These are phyloP conservation scores for Alternaria sp. DNA, from an alignment of 2,329 filamentous ascomycete genomes.

Conservation along the genomic window DNA sequence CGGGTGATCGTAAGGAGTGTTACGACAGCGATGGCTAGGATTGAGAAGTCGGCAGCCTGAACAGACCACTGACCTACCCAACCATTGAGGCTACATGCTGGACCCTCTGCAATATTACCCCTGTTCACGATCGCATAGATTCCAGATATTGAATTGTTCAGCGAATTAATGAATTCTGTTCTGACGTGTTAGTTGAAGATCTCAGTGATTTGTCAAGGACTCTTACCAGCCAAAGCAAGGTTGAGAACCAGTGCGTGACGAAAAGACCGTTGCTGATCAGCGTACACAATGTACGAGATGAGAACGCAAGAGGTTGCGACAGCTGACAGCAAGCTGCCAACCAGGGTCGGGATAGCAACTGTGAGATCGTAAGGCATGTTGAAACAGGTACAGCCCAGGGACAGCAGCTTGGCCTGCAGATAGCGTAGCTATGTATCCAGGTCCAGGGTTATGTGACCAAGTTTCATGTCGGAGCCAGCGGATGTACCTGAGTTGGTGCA, in stretches of 20 bases:
- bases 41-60: slow-evolving; percentile 49
- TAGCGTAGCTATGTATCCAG: background rate
- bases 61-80: slow-evolving; percentile 57
- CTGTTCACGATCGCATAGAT: slow-evolving; percentile 43
- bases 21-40: slow-evolving; percentile 56
- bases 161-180: slow-evolving; percentile 45
- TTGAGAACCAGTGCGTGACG: slow-evolving; percentile 36
- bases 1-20: slow-evolving; percentile 54
- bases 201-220: background rate
- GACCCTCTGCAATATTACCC: slow-evolving; percentile 35
- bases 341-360: slow-evolving; percentile 29
- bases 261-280: slow-evolving; percentile 28
- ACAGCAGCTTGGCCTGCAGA: background rate
- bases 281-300: slow-evolving; percentile 26
- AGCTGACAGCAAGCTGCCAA: slow-evolving; percentile 32
- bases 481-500: background rate
- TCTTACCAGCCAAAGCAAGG: slow-evolving; percentile 31
- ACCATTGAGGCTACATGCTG: slow-evolving; percentile 54
- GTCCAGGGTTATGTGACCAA: background rate
- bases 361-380: slow-evolving; percentile 4
- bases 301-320: slow-evolving; percentile 28
- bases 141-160: slow-evolving; percentile 56
- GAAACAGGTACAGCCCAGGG: background rate
- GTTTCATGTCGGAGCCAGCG: background rate
- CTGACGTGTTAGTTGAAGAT: background rate